Conservation (phyloP, 73 alveolate genomes). For the Tetrahymena malaccensis region DNA sequence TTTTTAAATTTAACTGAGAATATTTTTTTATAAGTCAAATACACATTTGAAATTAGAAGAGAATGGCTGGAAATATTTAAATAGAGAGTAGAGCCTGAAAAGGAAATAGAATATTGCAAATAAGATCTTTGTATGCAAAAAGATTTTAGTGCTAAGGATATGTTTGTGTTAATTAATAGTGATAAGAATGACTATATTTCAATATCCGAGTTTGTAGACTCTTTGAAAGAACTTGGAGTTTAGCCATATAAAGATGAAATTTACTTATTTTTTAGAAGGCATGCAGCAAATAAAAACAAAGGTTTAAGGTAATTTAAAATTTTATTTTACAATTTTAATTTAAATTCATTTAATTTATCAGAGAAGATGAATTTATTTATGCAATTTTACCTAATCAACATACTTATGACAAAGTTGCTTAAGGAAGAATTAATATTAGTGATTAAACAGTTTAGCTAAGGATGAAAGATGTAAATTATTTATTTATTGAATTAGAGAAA, state of each 20-base stretch:
- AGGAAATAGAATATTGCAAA: background rate
- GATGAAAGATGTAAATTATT: background rate
- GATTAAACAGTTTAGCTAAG: background rate
- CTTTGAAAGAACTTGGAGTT: background rate
- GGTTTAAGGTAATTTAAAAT: background rate
- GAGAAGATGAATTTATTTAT: background rate
- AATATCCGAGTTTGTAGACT: background rate
- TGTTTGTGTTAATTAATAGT: background rate
- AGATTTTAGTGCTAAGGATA: background rate
- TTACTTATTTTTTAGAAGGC: background rate
- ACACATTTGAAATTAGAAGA: background rate
- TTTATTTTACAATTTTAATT: background rate
- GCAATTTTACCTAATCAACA: background rate
- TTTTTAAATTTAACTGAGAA: no score
- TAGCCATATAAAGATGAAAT: background rate
- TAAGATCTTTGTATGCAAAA: background rate
- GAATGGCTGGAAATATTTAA: background rate
- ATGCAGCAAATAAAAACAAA: background rate
- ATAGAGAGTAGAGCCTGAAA: background rate
- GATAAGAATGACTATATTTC: background rate
- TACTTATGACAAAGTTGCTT: background rate
- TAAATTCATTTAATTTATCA: background rate
- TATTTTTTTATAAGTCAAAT: background rate
- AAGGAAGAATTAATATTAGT: background rate
- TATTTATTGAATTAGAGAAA: background rate